phyloP scores from a whole-genome alignment of 257 asterid genomes.

The Nyctanthes arbortristis region DNA sequence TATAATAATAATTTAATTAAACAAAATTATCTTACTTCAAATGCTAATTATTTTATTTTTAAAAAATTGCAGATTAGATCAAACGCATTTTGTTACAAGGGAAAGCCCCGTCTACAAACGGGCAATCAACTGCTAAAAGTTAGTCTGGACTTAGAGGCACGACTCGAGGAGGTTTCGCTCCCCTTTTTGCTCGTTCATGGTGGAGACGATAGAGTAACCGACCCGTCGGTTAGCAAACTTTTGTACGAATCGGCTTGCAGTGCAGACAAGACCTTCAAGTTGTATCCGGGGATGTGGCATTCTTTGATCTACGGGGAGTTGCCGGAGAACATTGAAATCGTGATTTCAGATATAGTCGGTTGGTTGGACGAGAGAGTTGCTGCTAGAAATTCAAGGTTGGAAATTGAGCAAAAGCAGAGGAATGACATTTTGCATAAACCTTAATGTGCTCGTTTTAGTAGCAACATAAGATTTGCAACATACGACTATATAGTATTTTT shows the following conservation, averaged over 20 bases:
- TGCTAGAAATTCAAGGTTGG: slow-evolving; percentile 48
- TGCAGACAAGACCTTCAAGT: slow-evolving; percentile 75
- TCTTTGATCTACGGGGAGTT: slow-evolving; percentile 79
- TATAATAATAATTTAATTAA: neutral
- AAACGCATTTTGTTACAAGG: slow-evolving; percentile 57
- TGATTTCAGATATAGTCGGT: slow-evolving; percentile 55
- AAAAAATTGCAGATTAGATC: slow-evolving; percentile 42
- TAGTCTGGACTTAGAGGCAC: slow-evolving; percentile 52
- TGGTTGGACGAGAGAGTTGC: slow-evolving; percentile 62
- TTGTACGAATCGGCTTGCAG: slow-evolving; percentile 54
- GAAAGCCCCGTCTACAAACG: slow-evolving; percentile 50
- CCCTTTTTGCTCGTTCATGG: slow-evolving; percentile 63
- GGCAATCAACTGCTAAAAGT: slow-evolving; percentile 32
- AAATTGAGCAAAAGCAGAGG: slow-evolving; percentile 42
- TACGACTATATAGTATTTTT: too few species aligned
- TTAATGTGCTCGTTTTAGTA: too few species aligned
- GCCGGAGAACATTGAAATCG: slow-evolving; percentile 63
- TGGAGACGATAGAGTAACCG: slow-evolving; percentile 46
- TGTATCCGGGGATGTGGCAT: slow-evolving; percentile 98
- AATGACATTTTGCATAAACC: slow-evolving; percentile 27
- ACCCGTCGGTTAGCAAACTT: slow-evolving; percentile 48
- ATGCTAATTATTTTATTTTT: neutral
- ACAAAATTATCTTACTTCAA: too few species aligned
- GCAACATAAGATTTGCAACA: too few species aligned
- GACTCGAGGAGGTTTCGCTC: slow-evolving; percentile 48